Conservation (phyloP, 2,329 filamentous ascomycete genomes). For the Fusarium sp. region DNA sequence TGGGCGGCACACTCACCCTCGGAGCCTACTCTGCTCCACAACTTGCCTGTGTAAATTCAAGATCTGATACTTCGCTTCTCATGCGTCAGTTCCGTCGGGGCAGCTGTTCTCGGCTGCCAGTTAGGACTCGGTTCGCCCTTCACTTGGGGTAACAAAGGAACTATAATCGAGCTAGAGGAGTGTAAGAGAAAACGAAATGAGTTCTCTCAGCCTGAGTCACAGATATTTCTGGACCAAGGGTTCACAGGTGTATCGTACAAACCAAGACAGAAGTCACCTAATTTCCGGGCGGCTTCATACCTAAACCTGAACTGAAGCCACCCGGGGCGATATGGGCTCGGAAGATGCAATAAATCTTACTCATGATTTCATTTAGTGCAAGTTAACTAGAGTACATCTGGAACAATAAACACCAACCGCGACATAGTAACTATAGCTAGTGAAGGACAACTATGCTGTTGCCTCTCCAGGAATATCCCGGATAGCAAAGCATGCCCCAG, state of each 20-base stretch:
- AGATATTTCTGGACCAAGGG: background rate
- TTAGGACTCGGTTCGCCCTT: constrained; percentile 5
- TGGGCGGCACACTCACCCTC: background rate
- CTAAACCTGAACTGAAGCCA: background rate
- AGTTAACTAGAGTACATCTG: too few relatives aligned
- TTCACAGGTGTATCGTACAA: constrained; percentile 17
- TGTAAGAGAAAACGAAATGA: constrained; percentile 7
- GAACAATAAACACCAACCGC: too few relatives aligned
- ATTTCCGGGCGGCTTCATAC: background rate
- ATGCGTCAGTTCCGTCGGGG: background rate
- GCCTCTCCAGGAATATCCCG: constrained; percentile 2
- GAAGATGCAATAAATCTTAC: background rate
- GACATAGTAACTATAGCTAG: too few relatives aligned
- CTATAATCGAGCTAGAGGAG: background rate
- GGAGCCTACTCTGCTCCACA: background rate
- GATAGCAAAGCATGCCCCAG: background rate
- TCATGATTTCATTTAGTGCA: background rate
- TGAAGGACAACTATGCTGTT: background rate
- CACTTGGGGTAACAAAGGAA: background rate
- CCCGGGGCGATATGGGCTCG: background rate
- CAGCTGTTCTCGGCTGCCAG: constrained; percentile 1
- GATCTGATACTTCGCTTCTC: constrained; percentile 1
- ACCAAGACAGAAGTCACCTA: background rate
- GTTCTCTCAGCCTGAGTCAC: constrained; percentile 1
- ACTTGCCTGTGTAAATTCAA: constrained; percentile 1